Conservation (phyloP, 306 rosid species). For the Luffa aegyptiaca region DNA sequence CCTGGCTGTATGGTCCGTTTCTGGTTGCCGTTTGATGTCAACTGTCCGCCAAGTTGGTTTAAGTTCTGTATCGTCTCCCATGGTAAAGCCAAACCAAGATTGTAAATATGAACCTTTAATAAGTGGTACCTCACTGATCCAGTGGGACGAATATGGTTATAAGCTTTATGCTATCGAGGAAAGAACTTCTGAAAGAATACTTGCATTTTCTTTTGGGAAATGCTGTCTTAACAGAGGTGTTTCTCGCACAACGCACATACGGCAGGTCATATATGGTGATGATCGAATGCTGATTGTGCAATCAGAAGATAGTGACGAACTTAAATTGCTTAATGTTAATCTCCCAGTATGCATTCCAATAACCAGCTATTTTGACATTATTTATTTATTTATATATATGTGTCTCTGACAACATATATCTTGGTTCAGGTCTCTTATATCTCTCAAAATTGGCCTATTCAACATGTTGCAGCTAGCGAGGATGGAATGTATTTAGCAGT, state of each 20-base stretch:
- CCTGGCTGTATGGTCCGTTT: conserved; percentile 93
- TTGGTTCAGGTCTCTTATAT: conserved; percentile 80
- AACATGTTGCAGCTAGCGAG: conserved; percentile 90
- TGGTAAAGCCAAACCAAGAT: conserved; percentile 67
- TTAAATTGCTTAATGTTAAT: conserved; percentile 83
- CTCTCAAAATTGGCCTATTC: conserved; percentile 97
- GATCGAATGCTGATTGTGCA: conserved; percentile 83
- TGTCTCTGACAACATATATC: conserved; percentile 22
- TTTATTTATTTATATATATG: conserved; percentile 1
- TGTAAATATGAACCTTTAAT: conserved; percentile 78
- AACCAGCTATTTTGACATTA: conserved; percentile 15
- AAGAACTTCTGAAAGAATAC: conserved; percentile 60
- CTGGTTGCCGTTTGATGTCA: conserved; percentile 97
- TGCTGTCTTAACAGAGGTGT: conserved; percentile 98
- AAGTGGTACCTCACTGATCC: conserved; percentile 86
- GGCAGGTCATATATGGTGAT: conserved; percentile 90
- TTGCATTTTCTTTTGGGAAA: conserved; percentile 90
- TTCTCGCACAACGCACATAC: conserved; percentile 75
- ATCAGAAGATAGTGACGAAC: conserved; percentile 93
- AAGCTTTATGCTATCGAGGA: conserved; percentile 82
- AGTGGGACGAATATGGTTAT: conserved; percentile 94
- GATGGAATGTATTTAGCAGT: conserved; percentile 91
- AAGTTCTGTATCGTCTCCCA: conserved; percentile 82
- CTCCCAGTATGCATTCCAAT: conserved; percentile 73
- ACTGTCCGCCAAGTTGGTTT: conserved; percentile 85